These are phyloP conservation scores for Davidsoniella virescens DNA, from an alignment of 2,329 filamentous ascomycete genomes.

Conservation along the genomic window DNA sequence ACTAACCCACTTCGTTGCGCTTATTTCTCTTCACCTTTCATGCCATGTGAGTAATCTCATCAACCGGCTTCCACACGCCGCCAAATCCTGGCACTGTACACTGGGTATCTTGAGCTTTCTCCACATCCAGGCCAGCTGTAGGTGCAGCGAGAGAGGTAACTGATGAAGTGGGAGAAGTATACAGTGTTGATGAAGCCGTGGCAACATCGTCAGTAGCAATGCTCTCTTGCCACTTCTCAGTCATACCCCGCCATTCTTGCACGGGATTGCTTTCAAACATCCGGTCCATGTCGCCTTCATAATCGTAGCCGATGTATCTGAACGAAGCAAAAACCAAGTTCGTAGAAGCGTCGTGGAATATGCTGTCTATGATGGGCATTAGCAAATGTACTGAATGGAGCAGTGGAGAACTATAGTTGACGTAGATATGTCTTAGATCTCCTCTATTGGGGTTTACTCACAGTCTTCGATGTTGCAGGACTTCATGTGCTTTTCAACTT, in stretches of 20 bases:
- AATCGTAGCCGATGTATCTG: conserved; percentile 63
- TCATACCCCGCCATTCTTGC: conserved; percentile 67
- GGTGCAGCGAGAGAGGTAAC: too few relatives aligned
- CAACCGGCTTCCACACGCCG: conserved; percentile 5
- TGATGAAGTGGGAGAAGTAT: not conserved
- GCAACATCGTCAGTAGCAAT: not conserved
- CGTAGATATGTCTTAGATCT: not conserved
- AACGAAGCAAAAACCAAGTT: conserved; percentile 57
- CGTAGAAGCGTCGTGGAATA: conserved; percentile 49
- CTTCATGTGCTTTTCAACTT: conserved; percentile 60
- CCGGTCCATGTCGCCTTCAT: conserved; percentile 55
- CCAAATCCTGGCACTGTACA: conserved; percentile 3
- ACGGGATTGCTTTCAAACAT: conserved; percentile 61
- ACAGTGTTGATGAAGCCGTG: not conserved
- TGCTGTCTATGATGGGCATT: conserved; percentile 38
- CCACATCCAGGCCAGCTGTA: too few relatives aligned
- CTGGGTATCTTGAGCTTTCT: too few relatives aligned
- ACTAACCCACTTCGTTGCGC: not conserved
- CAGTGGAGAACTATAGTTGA: not conserved
- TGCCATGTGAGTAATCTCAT: conserved; percentile 2
- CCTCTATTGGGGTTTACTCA: conserved; percentile 21
- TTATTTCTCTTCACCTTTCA: not conserved
- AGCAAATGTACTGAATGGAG: not conserved
- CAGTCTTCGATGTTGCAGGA: conserved; percentile 61
- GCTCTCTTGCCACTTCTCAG: conserved; percentile 54